These are phyloP conservation scores for Ehretia macrophylla DNA, from an alignment of 257 asterid genomes.

Conservation along the genomic window DNA sequence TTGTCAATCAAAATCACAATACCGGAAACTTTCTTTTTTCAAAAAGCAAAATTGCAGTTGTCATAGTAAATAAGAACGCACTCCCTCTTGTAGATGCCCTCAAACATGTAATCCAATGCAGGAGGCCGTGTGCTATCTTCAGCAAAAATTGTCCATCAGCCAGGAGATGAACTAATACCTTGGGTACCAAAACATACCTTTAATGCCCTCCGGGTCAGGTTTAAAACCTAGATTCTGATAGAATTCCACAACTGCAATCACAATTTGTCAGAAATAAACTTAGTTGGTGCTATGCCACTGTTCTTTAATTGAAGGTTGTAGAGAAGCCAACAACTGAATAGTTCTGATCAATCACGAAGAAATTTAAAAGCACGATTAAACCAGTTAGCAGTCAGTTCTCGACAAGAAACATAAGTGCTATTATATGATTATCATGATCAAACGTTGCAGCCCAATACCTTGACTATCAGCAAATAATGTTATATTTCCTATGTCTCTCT, in stretches of 20 bases:
- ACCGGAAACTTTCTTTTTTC: no score
- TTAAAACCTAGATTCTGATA: conserved; percentile 77
- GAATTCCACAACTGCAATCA: conserved; percentile 85
- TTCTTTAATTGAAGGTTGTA: background rate
- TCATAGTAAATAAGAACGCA: no score
- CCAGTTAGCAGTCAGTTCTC: background rate
- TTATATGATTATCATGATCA: background rate
- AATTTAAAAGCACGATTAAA: background rate
- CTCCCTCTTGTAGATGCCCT: background rate
- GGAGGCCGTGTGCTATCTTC: no score
- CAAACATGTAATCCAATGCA: background rate
- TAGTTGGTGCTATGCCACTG: background rate
- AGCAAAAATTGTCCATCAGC: background rate
- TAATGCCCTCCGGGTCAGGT: conserved; percentile 95
- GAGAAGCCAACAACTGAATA: background rate
- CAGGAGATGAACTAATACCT: conserved; percentile 34
- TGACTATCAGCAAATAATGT: conserved; percentile 88
- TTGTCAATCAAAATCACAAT: no score
- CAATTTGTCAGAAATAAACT: conserved; percentile 10
- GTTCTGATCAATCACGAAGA: background rate
- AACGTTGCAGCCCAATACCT: conserved; percentile 40
- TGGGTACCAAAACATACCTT: conserved; percentile 99
- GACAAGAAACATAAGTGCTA: background rate
- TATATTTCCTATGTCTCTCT: conserved; percentile 88
- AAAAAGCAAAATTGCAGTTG: no score